Percentiles rank a stretch among this genome's conserved stretches.
Evolutionary conservation across 2,329 filamentous ascomycete genomes (phyloP).

Genomic region (Venturia oleaginea): DNA sequence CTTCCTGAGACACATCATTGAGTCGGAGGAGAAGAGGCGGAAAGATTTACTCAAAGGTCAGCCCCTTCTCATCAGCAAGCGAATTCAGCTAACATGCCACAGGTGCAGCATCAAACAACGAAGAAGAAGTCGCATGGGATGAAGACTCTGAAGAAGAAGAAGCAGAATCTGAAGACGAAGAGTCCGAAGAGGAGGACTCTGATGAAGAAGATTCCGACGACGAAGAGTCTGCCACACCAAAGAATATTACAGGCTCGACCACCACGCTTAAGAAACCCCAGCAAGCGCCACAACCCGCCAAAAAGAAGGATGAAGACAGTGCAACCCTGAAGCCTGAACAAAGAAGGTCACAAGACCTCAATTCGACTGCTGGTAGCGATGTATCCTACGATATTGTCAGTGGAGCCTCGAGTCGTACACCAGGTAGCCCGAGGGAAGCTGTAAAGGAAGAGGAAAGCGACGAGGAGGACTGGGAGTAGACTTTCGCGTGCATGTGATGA

Average conservation of each 20-base stretch:
- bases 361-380: constrained; percentile 60
- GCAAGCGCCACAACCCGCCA: constrained; percentile 23
- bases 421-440: constrained; percentile 51
- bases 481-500: background rate
- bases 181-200: constrained; percentile 47
- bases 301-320: constrained; percentile 26
- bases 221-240: constrained; percentile 17
- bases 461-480: constrained; percentile 63
- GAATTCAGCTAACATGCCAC: constrained; percentile 11
- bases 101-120: constrained; percentile 64
- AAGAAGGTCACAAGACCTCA: constrained; percentile 47
- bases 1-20: constrained; percentile 84
- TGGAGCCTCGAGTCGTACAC: constrained; percentile 59
- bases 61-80: constrained; percentile 27
- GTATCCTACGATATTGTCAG: constrained; percentile 88
- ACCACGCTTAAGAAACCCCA: constrained; percentile 16
- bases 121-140: constrained; percentile 59
- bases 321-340: constrained; percentile 30
- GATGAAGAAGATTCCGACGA: constrained; percentile 53
- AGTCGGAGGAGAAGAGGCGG: constrained; percentile 82
- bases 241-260: constrained; percentile 15
- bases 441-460: constrained; percentile 50
- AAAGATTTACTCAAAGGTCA: constrained; percentile 83
- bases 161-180: constrained; percentile 59
- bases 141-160: constrained; percentile 76